Evolutionary conservation across 208 protist genomes (phyloP), one percentile per base, ranked within the genome.

Genomic region (Acanthamoeba triangularis): DNA sequence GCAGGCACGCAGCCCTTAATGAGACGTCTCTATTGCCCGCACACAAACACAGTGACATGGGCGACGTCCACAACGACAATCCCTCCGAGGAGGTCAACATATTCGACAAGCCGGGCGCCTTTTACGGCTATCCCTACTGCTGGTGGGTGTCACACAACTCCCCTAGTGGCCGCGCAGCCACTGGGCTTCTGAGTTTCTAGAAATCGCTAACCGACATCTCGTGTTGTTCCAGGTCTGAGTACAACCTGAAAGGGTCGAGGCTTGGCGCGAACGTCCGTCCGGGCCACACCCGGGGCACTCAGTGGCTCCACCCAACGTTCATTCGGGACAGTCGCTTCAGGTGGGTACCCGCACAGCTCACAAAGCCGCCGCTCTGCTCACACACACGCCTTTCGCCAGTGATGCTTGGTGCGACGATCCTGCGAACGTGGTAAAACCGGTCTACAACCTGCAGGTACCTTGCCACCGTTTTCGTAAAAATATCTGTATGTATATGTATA

Each of bases 21-120:
- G 25, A n/a, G n/a, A 20, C 3, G 20, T n/a, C n/a, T 78, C 28
- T 11, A n/a, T 28, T 33, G 52, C 10, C 41, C 8, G 11, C 49
- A n/a, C n/a, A n/a, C n/a, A n/a, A n/a, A 6, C 5, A 25, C 30
- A 91, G 84, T 4, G 84, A 91, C 25, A 91, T 91, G 84, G 84
- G 84, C 3, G 84, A 91, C 35, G 41, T 91, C 7, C 84, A 91
- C 54, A 91, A 65, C 56, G 84, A 91, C 84, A 91, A 91, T 13
- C 84, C 84, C 54, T 14, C 84, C n/a, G 84, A 91, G 30, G 84
- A 91, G 56, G 84, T 91, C 47, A 91, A 91, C 84, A 44, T 91
- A 11, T 72, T 91, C 41, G 49, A 69, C 35, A 44, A 37, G 49
- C 84, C 84, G 14, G 59, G 59, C 33, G 59, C 84, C 18, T 91